phyloP scores from a whole-genome alignment of 73 alveolate genomes.

The Stentor coeruleus region DNA sequence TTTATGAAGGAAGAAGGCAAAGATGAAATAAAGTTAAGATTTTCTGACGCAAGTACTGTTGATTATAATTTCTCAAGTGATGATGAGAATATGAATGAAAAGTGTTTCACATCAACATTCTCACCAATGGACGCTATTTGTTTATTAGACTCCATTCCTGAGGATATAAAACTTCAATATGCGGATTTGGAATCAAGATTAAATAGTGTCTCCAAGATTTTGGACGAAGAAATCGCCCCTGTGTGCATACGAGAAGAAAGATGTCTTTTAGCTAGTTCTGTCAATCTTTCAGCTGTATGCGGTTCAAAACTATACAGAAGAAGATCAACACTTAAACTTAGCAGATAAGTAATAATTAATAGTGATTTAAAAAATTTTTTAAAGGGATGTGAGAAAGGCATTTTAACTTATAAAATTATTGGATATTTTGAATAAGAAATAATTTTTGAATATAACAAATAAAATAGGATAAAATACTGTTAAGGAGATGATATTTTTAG shows the following conservation, averaged over 20 bases:
- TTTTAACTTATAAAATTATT: too few relatives aligned
- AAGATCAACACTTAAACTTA: neutral
- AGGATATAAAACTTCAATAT: neutral
- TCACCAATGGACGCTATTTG: neutral
- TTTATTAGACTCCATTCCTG: neutral
- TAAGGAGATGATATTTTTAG: too few relatives aligned
- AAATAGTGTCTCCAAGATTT: too few relatives aligned
- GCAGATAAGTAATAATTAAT: too few relatives aligned
- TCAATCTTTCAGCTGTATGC: neutral
- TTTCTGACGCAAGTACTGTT: neutral
- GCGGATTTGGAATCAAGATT: neutral
- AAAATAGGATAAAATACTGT: too few relatives aligned
- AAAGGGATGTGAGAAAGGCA: too few relatives aligned
- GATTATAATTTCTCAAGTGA: neutral
- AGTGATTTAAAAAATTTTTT: too few relatives aligned
- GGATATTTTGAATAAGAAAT: too few relatives aligned
- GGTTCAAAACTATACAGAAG: neutral
- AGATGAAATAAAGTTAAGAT: neutral
- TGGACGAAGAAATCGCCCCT: neutral
- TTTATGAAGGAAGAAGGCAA: neutral
- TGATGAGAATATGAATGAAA: neutral
- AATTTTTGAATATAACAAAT: too few relatives aligned
- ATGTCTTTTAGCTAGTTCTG: neutral
- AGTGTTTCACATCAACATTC: neutral
- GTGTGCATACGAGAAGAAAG: conserved; percentile 2